Evolutionary conservation across 805 yeast genomes (phyloP), one percentile per base, ranked within the genome.

Genomic region (Metschnikowia dekortorum): DNA sequence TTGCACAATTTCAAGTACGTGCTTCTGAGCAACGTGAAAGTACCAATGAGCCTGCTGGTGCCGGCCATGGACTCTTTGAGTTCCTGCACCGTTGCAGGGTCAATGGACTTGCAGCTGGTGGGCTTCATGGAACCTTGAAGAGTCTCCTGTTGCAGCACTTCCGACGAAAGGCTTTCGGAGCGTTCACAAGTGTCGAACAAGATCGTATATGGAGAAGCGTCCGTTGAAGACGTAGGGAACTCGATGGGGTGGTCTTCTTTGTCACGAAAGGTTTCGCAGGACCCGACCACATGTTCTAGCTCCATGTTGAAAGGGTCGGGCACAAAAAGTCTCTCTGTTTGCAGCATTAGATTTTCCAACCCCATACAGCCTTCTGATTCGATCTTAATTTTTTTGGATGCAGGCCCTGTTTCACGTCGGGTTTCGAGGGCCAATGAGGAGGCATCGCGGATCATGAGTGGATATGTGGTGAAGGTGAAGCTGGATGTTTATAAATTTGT

Each of bases 1-100:
- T 66, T 68, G 55, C 74, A 69, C 46, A 69, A 64, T 54, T 69
- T 69, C 52, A 69, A 57, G 54, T 69, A 69, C 4, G 74, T 68
- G 4, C 64, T 57, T 47, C 66, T 66, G 45, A 69, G 61, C 2
- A 69, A 61, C 3, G 73, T 65, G 58, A 64, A 69, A 2, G 69
- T 63, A 5, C 66, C 62, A 26, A 66, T 58, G 36, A 68, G 56
- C 44, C 63, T 61, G 51, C 66, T 61, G 41, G 56, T 56, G 33
- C 61, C 52, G 30, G 61, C 53, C 66, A 64, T 64, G n/a, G 62
- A 56, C 36, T 51, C 49, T 46, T 64, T 64, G 39, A 64, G 42
- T 26, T 54, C 48, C 22, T 50, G 48, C 18, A 64, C 49, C 11
- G 67, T 63, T 10, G 51, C 48, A 14, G 45, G 14, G 36, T 58